Base-by-base conservation (phyloP, 345 rosid genomes). In the Brassica cretica region DNA sequence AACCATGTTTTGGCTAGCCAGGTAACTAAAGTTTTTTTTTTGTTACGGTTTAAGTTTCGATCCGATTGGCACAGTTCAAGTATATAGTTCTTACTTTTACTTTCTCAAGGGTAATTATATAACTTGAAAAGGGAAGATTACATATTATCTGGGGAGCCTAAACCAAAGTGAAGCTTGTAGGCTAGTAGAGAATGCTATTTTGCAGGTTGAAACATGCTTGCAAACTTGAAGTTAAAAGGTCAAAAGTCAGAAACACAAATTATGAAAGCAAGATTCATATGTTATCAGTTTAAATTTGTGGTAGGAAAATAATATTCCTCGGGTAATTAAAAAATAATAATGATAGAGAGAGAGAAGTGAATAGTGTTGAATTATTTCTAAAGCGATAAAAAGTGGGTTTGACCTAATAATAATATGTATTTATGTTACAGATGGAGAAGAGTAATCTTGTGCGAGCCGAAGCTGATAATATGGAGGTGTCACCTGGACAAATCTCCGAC, bases 401-500 rank as follows among this genome's bases (percentile, higher is more conserved):
- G 39, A 56, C 68, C 29, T 44, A 24, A 24, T 19, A 21, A 21
- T 21, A 21, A 21, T 59, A 24, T 59, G 29, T 37, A 44, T 25
- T 37, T 53, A 55, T 74, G 21, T 32, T 39, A 64, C 75, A 79
- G 82, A 37, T 79, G 74, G 79, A 44, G 74, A 64, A 37, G 33
- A 39, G 55, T 6, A 27, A 37, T 25, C 63, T 14, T 5, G 68
- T 3, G 29, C 70, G 37, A 19, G 64, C 8, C 3, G 70, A 60
- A 67, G 70, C 18, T n/a, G 66, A 55, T 19, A 18, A 75, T 24
- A 56, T 71, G 72, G 81, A 72, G 29, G 41, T 70, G 9, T 63
- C 79, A 64, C 71, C 72, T 55, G 75, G 61, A 69, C 66, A 80
- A 39, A 32, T 79, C 62, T 55, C 68, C 68, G 79, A 74, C 68